Conservation (phyloP, 176 grass and related monocot genomes). For the Carex kokanica region DNA sequence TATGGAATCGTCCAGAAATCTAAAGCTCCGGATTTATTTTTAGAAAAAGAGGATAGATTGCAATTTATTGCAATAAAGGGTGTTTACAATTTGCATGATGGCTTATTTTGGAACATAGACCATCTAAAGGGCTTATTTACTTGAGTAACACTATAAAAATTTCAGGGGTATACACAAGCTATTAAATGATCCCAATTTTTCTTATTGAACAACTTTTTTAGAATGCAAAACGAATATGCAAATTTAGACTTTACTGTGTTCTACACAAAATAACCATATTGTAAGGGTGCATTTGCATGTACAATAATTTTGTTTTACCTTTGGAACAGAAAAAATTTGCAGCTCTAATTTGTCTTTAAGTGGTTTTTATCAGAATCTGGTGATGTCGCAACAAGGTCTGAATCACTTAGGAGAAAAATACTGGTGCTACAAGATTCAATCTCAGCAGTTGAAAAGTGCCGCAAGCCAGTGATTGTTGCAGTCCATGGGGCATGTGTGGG, state of each 20-base stretch:
- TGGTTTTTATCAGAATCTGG: not conserved
- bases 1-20: too few relatives aligned
- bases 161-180: too few relatives aligned
- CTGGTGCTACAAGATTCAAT: slow-evolving; percentile 54
- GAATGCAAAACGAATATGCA: not conserved
- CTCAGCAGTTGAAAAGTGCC: slow-evolving; percentile 59
- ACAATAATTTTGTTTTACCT: not conserved
- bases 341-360: not conserved
- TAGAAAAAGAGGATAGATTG: too few relatives aligned
- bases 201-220: not conserved
- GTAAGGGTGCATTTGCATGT: not conserved
- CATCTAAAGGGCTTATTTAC: too few relatives aligned
- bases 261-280: not conserved
- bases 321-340: not conserved
- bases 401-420: slow-evolving; percentile 47
- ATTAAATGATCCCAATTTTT: not conserved
- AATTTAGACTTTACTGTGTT: not conserved
- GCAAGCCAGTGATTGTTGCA: slow-evolving; percentile 65
- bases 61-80: too few relatives aligned
- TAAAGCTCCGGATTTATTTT: too few relatives aligned
- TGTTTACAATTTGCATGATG: too few relatives aligned
- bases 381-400: slow-evolving; percentile 40
- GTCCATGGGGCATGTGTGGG: slow-evolving; percentile 80
- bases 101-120: too few relatives aligned
- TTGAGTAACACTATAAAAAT: too few relatives aligned